Evolutionary conservation across 106 monocot species (phyloP), one percentile per base, ranked within the genome.

Genomic region (Apostasia ramifera): DNA sequence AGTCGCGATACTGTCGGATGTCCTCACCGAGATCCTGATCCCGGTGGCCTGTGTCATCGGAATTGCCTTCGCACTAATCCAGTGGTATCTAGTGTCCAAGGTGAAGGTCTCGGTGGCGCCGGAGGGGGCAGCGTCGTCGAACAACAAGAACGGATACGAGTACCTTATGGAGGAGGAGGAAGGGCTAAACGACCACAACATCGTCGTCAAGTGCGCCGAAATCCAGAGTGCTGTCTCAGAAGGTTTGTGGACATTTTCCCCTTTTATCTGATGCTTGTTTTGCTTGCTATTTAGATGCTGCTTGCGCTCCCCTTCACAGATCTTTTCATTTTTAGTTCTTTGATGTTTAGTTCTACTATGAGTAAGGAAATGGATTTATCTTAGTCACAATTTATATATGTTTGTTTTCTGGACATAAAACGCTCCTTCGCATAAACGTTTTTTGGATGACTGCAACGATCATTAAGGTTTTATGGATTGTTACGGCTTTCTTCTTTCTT

Each of bases 121-220:
- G 71, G 59, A 71, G 70, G 13, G 41, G 3, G 47, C 47, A 3
- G 40, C 72, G 67, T 41, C 43, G 45, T n/a, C 47, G 37, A 14
- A 4, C 56, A 67, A 71, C 6, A 88, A 85, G 77, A 86, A 85
- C 61, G 91, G 86, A 5, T 66, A 76, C 54, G 14, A 14, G 2
- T 91, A 95, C 77, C 82, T 95, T 44, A 82, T 95, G 61, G 94
- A 91, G 73, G 95, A 95, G 71, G 95, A 95, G 73, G 94, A 95
- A 45, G 91, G 91, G 51, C 61, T 86, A 66, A 82, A 84, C 71
- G 91, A 95, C 41, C 85, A 91, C 71, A 83, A 72, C 70, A 76
- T 91, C 57, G 83, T 88, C 46, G 69, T 47, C 47, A 95, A 91
- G 81, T 95, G 94, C 81, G 83, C 91, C 40, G 94, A 95, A 59